phyloP scores from a whole-genome alignment of 1,284 basidiomycete genomes.

The Trichosporon faecale region DNA sequence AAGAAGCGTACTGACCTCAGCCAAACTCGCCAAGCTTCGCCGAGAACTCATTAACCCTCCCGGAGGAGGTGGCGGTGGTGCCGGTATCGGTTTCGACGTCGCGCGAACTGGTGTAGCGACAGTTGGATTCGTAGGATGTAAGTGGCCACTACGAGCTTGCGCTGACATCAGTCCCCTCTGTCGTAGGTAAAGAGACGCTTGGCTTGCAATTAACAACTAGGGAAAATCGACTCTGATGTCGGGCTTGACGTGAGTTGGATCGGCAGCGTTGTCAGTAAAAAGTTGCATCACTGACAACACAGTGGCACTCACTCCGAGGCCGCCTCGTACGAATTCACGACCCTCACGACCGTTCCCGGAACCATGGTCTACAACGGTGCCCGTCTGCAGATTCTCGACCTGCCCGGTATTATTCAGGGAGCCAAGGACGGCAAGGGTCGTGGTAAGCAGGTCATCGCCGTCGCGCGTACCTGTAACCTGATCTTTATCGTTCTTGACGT shows the following conservation, averaged over 20 bases:
- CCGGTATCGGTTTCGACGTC: slow-evolving; percentile 90
- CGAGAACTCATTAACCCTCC: slow-evolving; percentile 86
- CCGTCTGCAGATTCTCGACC: slow-evolving; percentile 61
- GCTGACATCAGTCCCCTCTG: slow-evolving; percentile 31
- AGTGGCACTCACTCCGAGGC: slow-evolving; percentile 90
- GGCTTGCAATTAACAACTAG: slow-evolving; percentile 18
- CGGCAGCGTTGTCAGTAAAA: not conserved
- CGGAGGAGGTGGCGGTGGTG: slow-evolving; percentile 76
- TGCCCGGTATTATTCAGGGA: slow-evolving; percentile 84
- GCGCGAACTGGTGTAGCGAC: slow-evolving; percentile 92
- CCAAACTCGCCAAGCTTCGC: slow-evolving; percentile 94
- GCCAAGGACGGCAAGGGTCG: slow-evolving; percentile 97
- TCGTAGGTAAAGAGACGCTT: slow-evolving; percentile 25
- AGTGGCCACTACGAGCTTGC: not conserved
- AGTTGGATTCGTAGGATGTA: slow-evolving; percentile 81
- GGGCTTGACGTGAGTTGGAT: slow-evolving; percentile 72
- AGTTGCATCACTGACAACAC: not conserved
- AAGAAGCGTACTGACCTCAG: slow-evolving; percentile 44
- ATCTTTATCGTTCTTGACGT: slow-evolving; percentile 99
- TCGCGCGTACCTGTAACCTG: slow-evolving; percentile 94
- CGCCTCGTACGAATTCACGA: slow-evolving; percentile 98
- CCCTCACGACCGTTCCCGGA: slow-evolving; percentile 71
- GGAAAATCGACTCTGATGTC: slow-evolving; percentile 93
- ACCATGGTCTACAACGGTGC: slow-evolving; percentile 67
- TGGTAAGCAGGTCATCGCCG: slow-evolving; percentile 91